Evolutionary conservation across 2,329 filamentous ascomycete genomes (phyloP).

Genomic region (Xylariaceae sp.): DNA sequence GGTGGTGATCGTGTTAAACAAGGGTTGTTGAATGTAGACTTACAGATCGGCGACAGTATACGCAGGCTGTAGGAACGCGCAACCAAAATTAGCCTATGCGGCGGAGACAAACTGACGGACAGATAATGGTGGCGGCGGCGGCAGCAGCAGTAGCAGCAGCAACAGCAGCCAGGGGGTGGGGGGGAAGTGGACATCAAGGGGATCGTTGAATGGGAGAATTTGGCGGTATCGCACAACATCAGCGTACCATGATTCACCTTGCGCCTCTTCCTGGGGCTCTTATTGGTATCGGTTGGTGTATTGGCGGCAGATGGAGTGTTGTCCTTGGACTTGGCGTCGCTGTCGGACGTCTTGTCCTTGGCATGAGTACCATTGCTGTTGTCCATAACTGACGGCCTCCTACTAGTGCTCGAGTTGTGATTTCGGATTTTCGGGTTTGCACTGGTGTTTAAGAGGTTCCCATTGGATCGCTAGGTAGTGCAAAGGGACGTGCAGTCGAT

Average conservation of each 20-base stretch:
- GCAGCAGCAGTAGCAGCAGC: background rate
- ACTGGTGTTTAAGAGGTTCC: constrained; percentile 45
- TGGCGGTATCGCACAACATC: constrained; percentile 52
- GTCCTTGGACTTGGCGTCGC: constrained; percentile 47
- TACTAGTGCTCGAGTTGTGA: constrained; percentile 38
- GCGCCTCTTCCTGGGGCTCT: constrained; percentile 82
- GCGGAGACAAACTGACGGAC: constrained; percentile 30
- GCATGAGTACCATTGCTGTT: constrained; percentile 47
- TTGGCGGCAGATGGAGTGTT: constrained; percentile 41
- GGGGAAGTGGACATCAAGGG: constrained; percentile 22
- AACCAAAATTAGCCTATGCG: constrained; percentile 47
- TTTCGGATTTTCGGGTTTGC: constrained; percentile 44
- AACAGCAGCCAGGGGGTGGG: constrained; percentile 1
- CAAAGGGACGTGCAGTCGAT: constrained; percentile 49
- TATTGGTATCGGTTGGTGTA: constrained; percentile 43
- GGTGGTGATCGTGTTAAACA: constrained; percentile 39
- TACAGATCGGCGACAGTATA: constrained; percentile 90
- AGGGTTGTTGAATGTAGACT: constrained; percentile 54
- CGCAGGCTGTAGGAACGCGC: constrained; percentile 72
- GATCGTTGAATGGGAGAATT: constrained; percentile 33
- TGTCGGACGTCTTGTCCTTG: constrained; percentile 50
- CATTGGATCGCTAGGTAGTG: constrained; percentile 55
- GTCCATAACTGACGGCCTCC: constrained; percentile 40
- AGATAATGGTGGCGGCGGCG: constrained; percentile 34
- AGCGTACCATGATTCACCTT: constrained; percentile 88